These are phyloP conservation scores for Neurospora sp. DNA, from an alignment of 2,329 filamentous ascomycete genomes.

Conservation along the genomic window DNA sequence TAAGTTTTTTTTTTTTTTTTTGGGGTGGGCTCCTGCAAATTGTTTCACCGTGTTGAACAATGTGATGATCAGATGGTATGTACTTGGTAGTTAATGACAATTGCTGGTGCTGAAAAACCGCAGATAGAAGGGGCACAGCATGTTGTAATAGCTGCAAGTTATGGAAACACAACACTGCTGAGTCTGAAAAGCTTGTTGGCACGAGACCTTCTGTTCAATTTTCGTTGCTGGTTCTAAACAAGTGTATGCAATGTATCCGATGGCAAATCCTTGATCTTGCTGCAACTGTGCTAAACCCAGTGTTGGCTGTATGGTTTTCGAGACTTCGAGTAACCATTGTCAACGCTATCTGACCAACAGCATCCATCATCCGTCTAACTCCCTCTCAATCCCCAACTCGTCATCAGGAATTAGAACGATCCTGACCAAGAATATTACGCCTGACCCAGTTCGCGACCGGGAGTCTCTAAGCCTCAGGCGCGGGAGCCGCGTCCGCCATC, in stretches of 20 bases:
- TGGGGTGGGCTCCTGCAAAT: too few species aligned
- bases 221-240: not conserved
- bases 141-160: not conserved
- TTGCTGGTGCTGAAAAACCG: too few species aligned
- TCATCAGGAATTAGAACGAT: not conserved
- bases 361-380: not conserved
- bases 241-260: not conserved
- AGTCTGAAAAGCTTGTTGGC: not conserved
- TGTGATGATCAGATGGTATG: too few species aligned
- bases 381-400: not conserved
- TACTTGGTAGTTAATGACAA: too few species aligned
- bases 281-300: not conserved
- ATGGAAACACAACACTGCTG: not conserved
- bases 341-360: not conserved
- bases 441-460: not conserved
- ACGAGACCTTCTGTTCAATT: not conserved
- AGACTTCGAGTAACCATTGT: not conserved
- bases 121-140: too few species aligned
- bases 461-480: not conserved
- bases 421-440: not conserved
- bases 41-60: too few species aligned
- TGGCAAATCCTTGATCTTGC: constrained; percentile 5
- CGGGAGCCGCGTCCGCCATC: not conserved
- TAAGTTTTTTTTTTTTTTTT: too few species aligned
- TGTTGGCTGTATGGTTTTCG: not conserved